Evolutionary conservation across 1,139 yeast genomes (phyloP), one percentile per base, ranked within the genome.

Genomic region (Debaryomyces sp.): DNA sequence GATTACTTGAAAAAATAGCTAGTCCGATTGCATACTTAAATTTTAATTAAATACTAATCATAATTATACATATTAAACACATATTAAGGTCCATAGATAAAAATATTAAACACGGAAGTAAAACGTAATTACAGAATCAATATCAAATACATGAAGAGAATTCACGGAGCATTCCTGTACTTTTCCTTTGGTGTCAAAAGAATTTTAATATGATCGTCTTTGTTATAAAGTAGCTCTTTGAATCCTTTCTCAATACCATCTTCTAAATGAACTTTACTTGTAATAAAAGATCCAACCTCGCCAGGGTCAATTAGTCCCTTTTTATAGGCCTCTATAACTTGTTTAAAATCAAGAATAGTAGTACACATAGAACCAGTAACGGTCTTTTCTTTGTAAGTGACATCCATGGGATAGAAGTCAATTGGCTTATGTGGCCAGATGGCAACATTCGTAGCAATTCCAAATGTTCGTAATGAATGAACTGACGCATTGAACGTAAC

Each of bases 401-500:
- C 53, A 45, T 69, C 72, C 80, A 77, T 77, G 41, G 82, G 82
- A 52, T 66, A 66, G 51, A 71, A 71, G 10, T 62, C 64, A 9
- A 73, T 66, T 3, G 77, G 67, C 37, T 68, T 66, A 43, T 71
- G 22, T 3, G 54, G 55, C 83, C 84, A 80, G 42, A 79, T 75
- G 42, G 89, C 89, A 34, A 84, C 77, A 59, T 84, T 84, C 44
- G 84, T 82, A 5, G 87, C 86, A n/a, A 72, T 70, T 42, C 89
- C 90, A 46, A 80, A 76, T n/a, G 83, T 78, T 42, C 80, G 73
- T 32, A 83, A 63, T 13, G 84, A 77, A 43, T 73, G 74, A 23
- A 84, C 61, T 2, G 84, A 74, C 2, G 84, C 69, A 32, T 73
- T 70, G 56, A 81, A 79, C 2, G 89, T 83, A 3, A 71, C 73